Base-by-base conservation (phyloP, 345 rosid genomes). In the Populus euphratica region DNA sequence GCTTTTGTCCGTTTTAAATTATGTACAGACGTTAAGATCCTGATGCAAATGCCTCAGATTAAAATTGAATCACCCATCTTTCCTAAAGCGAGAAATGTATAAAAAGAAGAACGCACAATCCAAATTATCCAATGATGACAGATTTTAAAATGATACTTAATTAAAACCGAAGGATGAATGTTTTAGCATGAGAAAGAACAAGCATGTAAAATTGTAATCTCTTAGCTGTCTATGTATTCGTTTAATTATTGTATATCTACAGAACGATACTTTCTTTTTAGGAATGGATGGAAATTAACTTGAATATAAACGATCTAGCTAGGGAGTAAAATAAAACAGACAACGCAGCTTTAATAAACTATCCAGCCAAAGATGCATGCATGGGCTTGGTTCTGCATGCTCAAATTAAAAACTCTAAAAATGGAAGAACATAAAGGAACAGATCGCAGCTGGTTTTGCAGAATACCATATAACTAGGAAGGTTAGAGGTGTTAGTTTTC, bases 401-500 rank as follows among this genome's bases (percentile, higher is more conserved):
- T 44, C 31, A 47, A 25, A 47, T 70, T 70, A 38, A 5, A 25
- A 70, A 41, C 0, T 13, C 8, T n/a, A 8, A 20, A 10, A n/a
- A 70, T 0, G 7, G 33, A 44, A 6, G 31, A 47, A 7, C 31
- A 33, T 62, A 61, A 31, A 13, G 31, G 76, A 61, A 49, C 16
- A 65, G 56, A 62, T 64, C 70, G 77, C 75, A 23, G 67, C 66
- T 73, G 82, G 81, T 74, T 76, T 84, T 78, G 68, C 65, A 36
- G 6, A n/a, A 17, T 27, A 41, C 68, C 56, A 35, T 5, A 52
- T 1, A 6, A 10, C 1, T 10, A 43, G 69, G 27, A 20, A 10
- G 72, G 56, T 77, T 66, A 20, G 52, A 52, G 85, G 62, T 72
- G 81, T 17, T 85, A 33, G 87, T 82, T 85, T 85, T 56, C 4